Conservation (phyloP, 179 eudicot genomes). For the Monotropa hypopitys region DNA sequence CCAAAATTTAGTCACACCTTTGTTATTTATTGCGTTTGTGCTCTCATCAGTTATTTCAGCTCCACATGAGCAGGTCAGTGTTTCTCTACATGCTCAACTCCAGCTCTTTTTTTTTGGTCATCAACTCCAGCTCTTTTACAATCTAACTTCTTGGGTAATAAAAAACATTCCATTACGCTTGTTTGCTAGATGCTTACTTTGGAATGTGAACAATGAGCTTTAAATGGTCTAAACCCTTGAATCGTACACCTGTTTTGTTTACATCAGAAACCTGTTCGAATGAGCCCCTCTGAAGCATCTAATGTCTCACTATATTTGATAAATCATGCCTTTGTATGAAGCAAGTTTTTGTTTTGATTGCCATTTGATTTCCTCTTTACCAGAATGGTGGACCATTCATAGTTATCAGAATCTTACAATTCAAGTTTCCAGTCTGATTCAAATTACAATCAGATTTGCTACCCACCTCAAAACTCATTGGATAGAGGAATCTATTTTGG, state of each 20-base stretch:
- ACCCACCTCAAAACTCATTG: not conserved
- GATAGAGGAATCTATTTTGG: not conserved
- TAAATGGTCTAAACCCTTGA: not conserved
- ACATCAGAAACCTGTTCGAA: too few species aligned
- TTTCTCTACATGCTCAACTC: not conserved
- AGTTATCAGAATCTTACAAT: not conserved
- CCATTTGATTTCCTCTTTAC: not conserved
- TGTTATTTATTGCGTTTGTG: conserved; percentile 35
- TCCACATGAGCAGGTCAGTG: conserved; percentile 46
- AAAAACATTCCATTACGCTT: not conserved
- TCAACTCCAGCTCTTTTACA: not conserved
- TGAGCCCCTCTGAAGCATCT: too few species aligned
- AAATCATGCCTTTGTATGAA: not conserved
- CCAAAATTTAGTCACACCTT: conserved; percentile 35
- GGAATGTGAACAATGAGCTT: not conserved
- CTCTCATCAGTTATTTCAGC: conserved; percentile 31
- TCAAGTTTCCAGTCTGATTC: not conserved
- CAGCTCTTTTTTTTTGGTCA: too few species aligned
- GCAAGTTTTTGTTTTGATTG: not conserved
- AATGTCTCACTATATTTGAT: too few species aligned
- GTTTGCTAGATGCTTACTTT: not conserved
- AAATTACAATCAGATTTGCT: not conserved
- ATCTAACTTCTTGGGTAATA: not conserved
- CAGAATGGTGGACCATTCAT: not conserved
- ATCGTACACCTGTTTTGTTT: too few species aligned